A percentile compares a stretch with the other conserved stretches of the same genome.
phyloP scores from a whole-genome alignment of 2,329 filamentous ascomycete genomes.

The Gaeumannomyces sp. region DNA sequence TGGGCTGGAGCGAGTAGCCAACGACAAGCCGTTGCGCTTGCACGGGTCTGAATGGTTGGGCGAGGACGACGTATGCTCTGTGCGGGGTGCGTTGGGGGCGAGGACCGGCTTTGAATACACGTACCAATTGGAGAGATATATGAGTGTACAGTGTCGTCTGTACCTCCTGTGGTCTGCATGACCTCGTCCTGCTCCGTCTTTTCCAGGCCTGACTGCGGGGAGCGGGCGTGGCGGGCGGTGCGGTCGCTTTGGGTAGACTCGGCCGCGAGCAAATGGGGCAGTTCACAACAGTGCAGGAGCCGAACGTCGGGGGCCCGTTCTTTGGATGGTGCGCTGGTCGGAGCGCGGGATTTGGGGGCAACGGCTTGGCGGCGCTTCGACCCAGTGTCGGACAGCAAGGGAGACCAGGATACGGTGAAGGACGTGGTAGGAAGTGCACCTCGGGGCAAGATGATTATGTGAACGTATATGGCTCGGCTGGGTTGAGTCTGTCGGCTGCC shows the following conservation, averaged over 20 bases:
- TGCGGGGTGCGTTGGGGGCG: background rate
- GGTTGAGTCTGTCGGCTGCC: too few species aligned
- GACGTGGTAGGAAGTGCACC: background rate
- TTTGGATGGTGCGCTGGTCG: background rate
- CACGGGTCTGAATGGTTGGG: slow-evolving; percentile 46
- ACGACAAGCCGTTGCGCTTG: slow-evolving; percentile 35
- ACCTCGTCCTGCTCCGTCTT: slow-evolving; percentile 26
- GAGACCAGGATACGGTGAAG: background rate
- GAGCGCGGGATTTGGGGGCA: background rate
- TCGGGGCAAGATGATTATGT: background rate
- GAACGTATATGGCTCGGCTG: background rate
- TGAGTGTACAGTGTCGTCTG: slow-evolving; percentile 28
- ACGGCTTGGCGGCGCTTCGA: background rate
- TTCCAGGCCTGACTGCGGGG: slow-evolving; percentile 13
- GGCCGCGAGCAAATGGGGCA: background rate
- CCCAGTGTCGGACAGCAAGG: background rate
- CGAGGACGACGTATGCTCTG: slow-evolving; percentile 21
- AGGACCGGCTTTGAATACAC: slow-evolving; percentile 23
- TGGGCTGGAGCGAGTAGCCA: slow-evolving; percentile 28
- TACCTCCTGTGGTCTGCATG: slow-evolving; percentile 39
- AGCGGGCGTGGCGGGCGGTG: too few species aligned
- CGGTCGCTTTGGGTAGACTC: background rate
- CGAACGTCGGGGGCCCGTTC: background rate
- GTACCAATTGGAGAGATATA: slow-evolving; percentile 52
- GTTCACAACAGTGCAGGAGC: background rate